phyloP scores from a whole-genome alignment of 192 early-diverging fungal species.

The Coemansia sp. region DNA sequence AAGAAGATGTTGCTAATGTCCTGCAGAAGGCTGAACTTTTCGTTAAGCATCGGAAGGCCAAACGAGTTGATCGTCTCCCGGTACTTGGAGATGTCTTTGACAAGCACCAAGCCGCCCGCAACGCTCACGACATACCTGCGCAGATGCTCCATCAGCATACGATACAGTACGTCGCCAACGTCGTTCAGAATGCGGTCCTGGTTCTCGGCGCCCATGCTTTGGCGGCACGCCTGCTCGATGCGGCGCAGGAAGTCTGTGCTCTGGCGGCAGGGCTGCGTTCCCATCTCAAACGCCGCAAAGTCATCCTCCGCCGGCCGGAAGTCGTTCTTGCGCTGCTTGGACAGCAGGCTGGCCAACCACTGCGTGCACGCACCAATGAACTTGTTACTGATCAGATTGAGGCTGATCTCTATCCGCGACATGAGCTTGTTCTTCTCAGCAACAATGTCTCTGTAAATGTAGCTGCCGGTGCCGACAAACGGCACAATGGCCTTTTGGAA shows the following conservation, averaged over 20 bases:
- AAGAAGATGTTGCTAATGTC: constrained; percentile 93
- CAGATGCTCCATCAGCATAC: constrained; percentile 88
- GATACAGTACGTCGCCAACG: constrained; percentile 77
- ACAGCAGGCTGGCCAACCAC: constrained; percentile 68
- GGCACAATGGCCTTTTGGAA: constrained; percentile 49
- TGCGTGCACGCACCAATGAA: constrained; percentile 61
- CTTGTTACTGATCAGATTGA: constrained; percentile 70
- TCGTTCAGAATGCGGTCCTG: constrained; percentile 73
- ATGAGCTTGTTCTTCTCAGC: constrained; percentile 87
- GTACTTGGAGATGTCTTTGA: constrained; percentile 94
- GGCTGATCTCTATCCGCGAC: constrained; percentile 71
- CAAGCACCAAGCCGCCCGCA: constrained; percentile 82
- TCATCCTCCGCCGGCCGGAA: constrained; percentile 90
- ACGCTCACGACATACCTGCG: constrained; percentile 85
- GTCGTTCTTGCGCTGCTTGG: constrained; percentile 84
- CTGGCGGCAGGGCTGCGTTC: constrained; percentile 79
- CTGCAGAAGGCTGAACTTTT: constrained; percentile 86
- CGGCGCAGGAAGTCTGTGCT: constrained; percentile 74
- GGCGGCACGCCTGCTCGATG: constrained; percentile 60
- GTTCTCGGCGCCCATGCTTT: constrained; percentile 73
- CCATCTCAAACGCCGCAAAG: constrained; percentile 64
- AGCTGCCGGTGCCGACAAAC: constrained; percentile 43
- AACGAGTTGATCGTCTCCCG: constrained; percentile 81
- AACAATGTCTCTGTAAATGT: constrained; percentile 81
- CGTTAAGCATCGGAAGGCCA: constrained; percentile 69